phyloP scores from a whole-genome alignment of 805 yeast genomes.

The Pichia paraexigua region DNA sequence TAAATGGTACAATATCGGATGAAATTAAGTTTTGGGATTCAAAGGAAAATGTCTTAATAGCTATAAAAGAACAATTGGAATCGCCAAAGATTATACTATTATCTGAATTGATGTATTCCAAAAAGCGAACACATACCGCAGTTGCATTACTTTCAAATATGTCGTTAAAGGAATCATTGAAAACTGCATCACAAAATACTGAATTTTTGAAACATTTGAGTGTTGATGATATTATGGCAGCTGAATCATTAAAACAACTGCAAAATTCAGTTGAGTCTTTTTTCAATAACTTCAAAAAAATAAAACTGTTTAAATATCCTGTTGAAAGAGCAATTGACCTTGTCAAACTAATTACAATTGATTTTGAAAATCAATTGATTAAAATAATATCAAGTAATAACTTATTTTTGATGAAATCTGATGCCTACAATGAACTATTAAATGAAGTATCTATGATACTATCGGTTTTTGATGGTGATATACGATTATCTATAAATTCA shows the following conservation, averaged over 20 bases:
- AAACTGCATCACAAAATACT: conserved; percentile 46
- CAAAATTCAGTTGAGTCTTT: conserved; percentile 38
- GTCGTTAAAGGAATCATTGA: conserved; percentile 49
- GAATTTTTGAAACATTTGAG: conserved; percentile 66
- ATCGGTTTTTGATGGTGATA: conserved; percentile 48
- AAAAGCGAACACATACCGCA: conserved; percentile 75
- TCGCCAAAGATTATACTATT: conserved; percentile 48
- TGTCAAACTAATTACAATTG: conserved; percentile 58
- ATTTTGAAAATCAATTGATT: conserved; percentile 39
- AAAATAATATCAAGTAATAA: conserved; percentile 30
- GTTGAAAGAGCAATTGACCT: conserved; percentile 52
- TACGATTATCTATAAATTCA: conserved; percentile 55
- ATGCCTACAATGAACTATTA: conserved; percentile 23
- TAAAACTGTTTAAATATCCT: conserved; percentile 57
- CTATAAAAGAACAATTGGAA: conserved; percentile 51
- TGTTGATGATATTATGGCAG: conserved; percentile 45
- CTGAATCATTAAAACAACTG: conserved; percentile 37
- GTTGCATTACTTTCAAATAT: conserved; percentile 66
- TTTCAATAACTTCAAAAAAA: conserved; percentile 56
- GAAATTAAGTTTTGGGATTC: conserved; percentile 77
- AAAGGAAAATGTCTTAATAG: conserved; percentile 50
- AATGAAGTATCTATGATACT: conserved; percentile 27
- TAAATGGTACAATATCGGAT: conserved; percentile 48
- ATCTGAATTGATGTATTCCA: conserved; percentile 51
- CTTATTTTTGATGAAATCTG: conserved; percentile 42